Percentiles rank a stretch among this genome's conserved stretches.
Evolutionary conservation across 148 eudicot species (phyloP).

Genomic region (Pouteria glomerata): DNA sequence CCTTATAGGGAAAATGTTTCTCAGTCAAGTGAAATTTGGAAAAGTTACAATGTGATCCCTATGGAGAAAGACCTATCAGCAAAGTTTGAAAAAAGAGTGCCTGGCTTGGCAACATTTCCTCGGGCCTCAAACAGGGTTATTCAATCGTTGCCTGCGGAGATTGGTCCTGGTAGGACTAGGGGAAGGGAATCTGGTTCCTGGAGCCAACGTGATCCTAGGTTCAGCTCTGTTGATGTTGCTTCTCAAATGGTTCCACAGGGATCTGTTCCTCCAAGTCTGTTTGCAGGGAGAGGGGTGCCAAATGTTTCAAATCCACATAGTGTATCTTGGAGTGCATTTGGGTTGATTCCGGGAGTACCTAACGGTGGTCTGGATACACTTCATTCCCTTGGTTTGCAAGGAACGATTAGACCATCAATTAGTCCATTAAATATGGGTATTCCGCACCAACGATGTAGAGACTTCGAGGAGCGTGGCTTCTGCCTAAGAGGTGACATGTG

Average conservation of each 20-base stretch:
- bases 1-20: constrained; percentile 38
- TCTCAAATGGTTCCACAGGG: constrained; percentile 56
- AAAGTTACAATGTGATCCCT: constrained; percentile 23
- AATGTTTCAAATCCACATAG: constrained; percentile 52
- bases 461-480: constrained; percentile 96
- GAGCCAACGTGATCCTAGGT: constrained; percentile 58
- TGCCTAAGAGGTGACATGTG: constrained; percentile 98
- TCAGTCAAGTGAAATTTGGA: constrained; percentile 42
- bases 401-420: constrained; percentile 53
- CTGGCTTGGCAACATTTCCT: constrained; percentile 28
- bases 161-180: constrained; percentile 64
- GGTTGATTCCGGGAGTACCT: constrained; percentile 63
- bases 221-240: constrained; percentile 50
- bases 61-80: constrained; percentile 42
- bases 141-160: constrained; percentile 43
- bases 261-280: constrained; percentile 46
- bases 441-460: constrained; percentile 86
- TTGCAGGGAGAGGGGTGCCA: constrained; percentile 65
- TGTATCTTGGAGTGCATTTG: constrained; percentile 73
- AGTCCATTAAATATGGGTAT: constrained; percentile 59
- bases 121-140: constrained; percentile 34
- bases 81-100: constrained; percentile 60
- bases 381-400: constrained; percentile 71
- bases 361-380: constrained; percentile 74
- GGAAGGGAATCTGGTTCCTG: constrained; percentile 54